These are phyloP conservation scores for Candida smagusa DNA, from an alignment of 1,139 yeast genomes.

Conservation along the genomic window DNA sequence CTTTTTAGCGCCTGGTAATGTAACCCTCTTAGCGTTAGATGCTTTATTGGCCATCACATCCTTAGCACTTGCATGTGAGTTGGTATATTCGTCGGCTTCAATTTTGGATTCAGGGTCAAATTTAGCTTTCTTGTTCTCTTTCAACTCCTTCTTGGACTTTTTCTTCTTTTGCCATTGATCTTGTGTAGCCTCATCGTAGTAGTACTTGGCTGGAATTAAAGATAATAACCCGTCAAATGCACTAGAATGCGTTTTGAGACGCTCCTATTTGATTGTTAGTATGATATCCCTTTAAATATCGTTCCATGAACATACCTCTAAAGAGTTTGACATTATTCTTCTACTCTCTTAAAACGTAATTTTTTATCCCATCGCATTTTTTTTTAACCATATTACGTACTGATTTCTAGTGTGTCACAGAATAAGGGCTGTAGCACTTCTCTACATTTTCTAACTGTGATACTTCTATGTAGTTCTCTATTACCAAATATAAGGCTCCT, in stretches of 20 bases:
- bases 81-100: conserved; percentile 40
- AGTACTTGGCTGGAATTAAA: conserved; percentile 89
- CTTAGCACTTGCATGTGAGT: conserved; percentile 54
- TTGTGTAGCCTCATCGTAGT: conserved; percentile 73
- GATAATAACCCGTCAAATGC: conserved; percentile 91
- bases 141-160: conserved; percentile 64
- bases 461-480: too few species aligned
- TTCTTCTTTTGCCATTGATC: conserved; percentile 90
- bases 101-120: conserved; percentile 64
- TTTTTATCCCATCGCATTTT: conserved; percentile 9
- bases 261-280: conserved; percentile 52
- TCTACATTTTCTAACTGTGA: too few species aligned
- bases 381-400: not conserved
- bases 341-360: not conserved
- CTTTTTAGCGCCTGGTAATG: conserved; percentile 40
- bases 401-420: too few species aligned
- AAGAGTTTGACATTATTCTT: conserved; percentile 39
- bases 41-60: conserved; percentile 62
- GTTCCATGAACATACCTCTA: conserved; percentile 42
- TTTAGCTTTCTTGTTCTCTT: conserved; percentile 62
- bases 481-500: too few species aligned
- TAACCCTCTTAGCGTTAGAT: conserved; percentile 55
- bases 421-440: too few species aligned
- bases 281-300: conserved; percentile 4
- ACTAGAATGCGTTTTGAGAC: conserved; percentile 77